phyloP scores from a whole-genome alignment of 768 basidiomycete genomes.

The Tricholomella constricta region DNA sequence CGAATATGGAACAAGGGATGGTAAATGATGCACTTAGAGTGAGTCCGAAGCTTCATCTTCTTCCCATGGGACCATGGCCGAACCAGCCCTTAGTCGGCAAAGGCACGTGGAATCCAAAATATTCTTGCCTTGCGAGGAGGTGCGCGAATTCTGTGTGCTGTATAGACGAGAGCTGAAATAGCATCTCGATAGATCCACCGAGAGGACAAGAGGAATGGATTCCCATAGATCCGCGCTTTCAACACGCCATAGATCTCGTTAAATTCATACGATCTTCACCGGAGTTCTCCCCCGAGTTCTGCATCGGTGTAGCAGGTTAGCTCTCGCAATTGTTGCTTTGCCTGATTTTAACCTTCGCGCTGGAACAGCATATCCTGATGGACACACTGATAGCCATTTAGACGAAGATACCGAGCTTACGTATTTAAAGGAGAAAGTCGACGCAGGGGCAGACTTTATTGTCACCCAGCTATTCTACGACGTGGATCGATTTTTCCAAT shows the following conservation, averaged over 20 bases:
- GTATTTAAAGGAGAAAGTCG: constrained; percentile 82
- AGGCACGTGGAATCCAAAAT: constrained; percentile 80
- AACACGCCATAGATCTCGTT: constrained; percentile 87
- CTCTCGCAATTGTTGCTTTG: neutral
- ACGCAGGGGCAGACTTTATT: constrained; percentile 95
- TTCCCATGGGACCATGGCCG: constrained; percentile 10
- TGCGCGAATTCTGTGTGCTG: constrained; percentile 30
- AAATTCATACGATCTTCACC: constrained; percentile 78
- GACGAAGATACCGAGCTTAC: constrained; percentile 66
- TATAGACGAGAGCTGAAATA: neutral
- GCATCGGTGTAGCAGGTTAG: constrained; percentile 91
- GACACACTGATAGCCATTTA: constrained; percentile 64
- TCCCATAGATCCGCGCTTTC: constrained; percentile 80
- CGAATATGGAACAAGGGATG: constrained; percentile 90
- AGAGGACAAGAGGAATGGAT: constrained; percentile 94
- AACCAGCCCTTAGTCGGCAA: constrained; percentile 58
- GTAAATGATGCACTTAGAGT: constrained; percentile 88
- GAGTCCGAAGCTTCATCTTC: constrained; percentile 17
- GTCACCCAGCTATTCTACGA: constrained; percentile 98
- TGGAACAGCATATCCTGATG: constrained; percentile 83
- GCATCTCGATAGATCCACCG: constrained; percentile 70
- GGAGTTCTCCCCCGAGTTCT: constrained; percentile 83
- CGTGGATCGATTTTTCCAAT: constrained; percentile 79
- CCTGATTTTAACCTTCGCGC: constrained; percentile 1
- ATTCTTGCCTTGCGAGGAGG: constrained; percentile 93